phyloP scores from a whole-genome alignment of 225 moss, liverwort and hornwort species.

The Marchantia polymorpha region DNA sequence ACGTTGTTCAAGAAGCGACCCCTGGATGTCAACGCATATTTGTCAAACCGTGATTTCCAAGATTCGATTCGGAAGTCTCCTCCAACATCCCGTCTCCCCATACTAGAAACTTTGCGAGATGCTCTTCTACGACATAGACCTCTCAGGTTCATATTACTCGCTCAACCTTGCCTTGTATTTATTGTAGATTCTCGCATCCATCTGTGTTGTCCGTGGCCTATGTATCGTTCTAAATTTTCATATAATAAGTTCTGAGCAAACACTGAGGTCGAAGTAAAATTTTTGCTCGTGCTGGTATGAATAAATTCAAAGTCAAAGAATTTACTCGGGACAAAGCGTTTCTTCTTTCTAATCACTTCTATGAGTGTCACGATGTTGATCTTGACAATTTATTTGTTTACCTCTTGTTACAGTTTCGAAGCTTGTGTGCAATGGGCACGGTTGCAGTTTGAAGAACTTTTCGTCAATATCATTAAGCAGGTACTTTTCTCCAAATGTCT shows the following conservation, averaged over 20 bases:
- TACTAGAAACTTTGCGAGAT: slow-evolving; percentile 89
- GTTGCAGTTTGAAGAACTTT: slow-evolving; percentile 92
- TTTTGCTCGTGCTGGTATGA: background rate
- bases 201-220: background rate
- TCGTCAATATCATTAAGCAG: slow-evolving; percentile 89
- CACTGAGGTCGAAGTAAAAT: background rate
- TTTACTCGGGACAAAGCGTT: no score
- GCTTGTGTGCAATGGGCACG: slow-evolving; percentile 99
- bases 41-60: slow-evolving; percentile 94
- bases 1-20: slow-evolving; percentile 88
- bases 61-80: slow-evolving; percentile 89
- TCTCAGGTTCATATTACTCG: slow-evolving; percentile 51
- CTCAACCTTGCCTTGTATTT: background rate
- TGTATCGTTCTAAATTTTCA: background rate
- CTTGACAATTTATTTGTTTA: background rate
- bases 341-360: no score
- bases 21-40: slow-evolving; percentile 83
- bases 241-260: background rate
- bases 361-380: background rate
- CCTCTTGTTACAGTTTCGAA: slow-evolving; percentile 57
- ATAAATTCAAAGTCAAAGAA: no score
- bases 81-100: slow-evolving; percentile 76
- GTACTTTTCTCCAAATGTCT: slow-evolving; percentile 28
- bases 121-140: slow-evolving; percentile 89
- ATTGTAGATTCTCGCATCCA: background rate